Evolutionary conservation across 768 basidiomycete species (phyloP).

Genomic region (Termitomyces sp.): DNA sequence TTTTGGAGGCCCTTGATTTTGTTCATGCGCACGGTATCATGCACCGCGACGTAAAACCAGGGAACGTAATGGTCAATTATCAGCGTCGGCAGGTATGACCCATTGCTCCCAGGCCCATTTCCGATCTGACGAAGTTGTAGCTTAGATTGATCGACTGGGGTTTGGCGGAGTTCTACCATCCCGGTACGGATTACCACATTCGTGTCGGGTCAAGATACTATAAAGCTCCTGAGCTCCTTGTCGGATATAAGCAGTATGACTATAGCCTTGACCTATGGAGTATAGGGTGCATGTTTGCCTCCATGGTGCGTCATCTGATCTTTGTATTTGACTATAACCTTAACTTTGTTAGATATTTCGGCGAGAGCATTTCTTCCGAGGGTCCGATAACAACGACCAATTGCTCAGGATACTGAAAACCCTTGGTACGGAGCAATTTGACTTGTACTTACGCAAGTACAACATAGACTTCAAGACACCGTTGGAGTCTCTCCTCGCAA

Average conservation of each 20-base stretch:
- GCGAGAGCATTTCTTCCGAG: slow-evolving; percentile 74
- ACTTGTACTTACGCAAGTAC: slow-evolving; percentile 55
- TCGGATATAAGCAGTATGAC: slow-evolving; percentile 70
- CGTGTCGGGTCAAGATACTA: slow-evolving; percentile 70
- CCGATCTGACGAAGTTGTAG: slow-evolving; percentile 22
- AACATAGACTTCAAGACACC: slow-evolving; percentile 65
- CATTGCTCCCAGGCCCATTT: background rate
- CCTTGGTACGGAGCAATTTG: slow-evolving; percentile 65
- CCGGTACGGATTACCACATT: slow-evolving; percentile 66
- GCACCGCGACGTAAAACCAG: slow-evolving; percentile 47
- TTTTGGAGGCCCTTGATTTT: slow-evolving; percentile 53
- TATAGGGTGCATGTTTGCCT: slow-evolving; percentile 71
- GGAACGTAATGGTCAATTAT: slow-evolving; percentile 75
- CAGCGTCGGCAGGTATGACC: slow-evolving; percentile 49
- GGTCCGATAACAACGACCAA: slow-evolving; percentile 71
- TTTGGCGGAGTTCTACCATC: slow-evolving; percentile 73
- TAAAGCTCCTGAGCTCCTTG: slow-evolving; percentile 70
- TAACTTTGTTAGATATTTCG: slow-evolving; percentile 51
- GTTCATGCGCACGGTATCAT: slow-evolving; percentile 71
- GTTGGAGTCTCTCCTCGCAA: slow-evolving; percentile 50
- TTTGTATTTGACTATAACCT: background rate
- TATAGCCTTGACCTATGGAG: slow-evolving; percentile 74
- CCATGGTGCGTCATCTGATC: slow-evolving; percentile 48
- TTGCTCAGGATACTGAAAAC: slow-evolving; percentile 66
- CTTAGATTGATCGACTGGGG: slow-evolving; percentile 72